Evolutionary conservation across 805 yeast species (phyloP), one percentile per base, ranked within the genome.

Genomic region (Metschnikowia kofuensis): DNA sequence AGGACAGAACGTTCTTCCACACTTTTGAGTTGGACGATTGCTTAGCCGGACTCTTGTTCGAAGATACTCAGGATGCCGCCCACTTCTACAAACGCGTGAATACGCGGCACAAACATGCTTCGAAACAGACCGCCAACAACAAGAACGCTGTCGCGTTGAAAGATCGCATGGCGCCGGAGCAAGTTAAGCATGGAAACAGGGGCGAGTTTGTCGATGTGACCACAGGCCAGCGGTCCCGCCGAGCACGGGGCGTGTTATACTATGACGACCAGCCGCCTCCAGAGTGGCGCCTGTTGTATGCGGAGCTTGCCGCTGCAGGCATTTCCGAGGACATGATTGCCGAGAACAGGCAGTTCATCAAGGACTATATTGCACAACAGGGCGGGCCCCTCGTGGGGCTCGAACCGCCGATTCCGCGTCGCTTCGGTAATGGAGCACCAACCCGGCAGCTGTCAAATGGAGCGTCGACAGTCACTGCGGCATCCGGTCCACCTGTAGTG

Each of bases 1-100:
- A 94, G 67, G 99, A 94, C 66, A 79, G 99, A 31, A 83, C 96
- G 36, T 94, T 89, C 68, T 94, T 94, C 76, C 98, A 94, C 65
- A 77, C 95, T 7, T 94, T 94, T 69, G 99, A 94, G 70, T 74
- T 89, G 40, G 98, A 94, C 58, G 95, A 88, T 21, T 91, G 96
- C 63, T 77, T 76, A 45, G 90, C 83, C 10, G 99, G 98, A 0
- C 73, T 94, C 21, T 68, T 94, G 44, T 94, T 94, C 65, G 96
- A 90, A 57, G 97, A 92, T 68, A 82, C 87, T 48, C 75, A 72
- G 45, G 99, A 94, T 58, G 98, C 98, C 0, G 72, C 87, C 4
- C 92, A 86, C 60, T 90, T 94, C 71, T 76, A 72, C 65, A 92
- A 91, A 65, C 77, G 89, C 52, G 90, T 94, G 3, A 74, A 80